A percentile compares a stretch with the other conserved stretches of the same genome.
phyloP scores from a whole-genome alignment of 1,284 basidiomycete genomes.

The Athelia sp. region DNA sequence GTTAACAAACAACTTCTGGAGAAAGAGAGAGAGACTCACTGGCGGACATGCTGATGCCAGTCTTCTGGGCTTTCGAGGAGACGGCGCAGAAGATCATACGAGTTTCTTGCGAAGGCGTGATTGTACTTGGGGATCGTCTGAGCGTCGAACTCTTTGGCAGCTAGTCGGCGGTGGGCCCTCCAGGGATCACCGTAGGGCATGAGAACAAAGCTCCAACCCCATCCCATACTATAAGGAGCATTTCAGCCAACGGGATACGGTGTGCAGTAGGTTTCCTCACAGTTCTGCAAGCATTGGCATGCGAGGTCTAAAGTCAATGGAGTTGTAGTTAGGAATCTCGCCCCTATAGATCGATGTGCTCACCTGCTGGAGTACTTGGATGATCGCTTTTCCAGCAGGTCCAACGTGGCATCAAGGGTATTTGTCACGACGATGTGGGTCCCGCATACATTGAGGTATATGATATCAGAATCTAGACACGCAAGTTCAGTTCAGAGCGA shows the following conservation, averaged over 20 bases:
- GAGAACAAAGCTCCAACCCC: slow-evolving; percentile 46
- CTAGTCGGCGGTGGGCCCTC: slow-evolving; percentile 43
- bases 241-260: not conserved
- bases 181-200: slow-evolving; percentile 49
- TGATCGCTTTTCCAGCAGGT: slow-evolving; percentile 42
- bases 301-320: no score
- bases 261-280: not conserved
- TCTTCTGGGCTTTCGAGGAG: slow-evolving; percentile 26
- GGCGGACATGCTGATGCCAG: slow-evolving; percentile 31
- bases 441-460: slow-evolving; percentile 34
- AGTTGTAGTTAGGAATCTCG: no score
- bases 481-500: not conserved
- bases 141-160: slow-evolving; percentile 40
- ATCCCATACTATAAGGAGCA: slow-evolving; percentile 35
- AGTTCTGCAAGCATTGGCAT: not conserved
- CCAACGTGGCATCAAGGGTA: slow-evolving; percentile 33
- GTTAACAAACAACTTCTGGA: no score
- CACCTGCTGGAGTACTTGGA: slow-evolving; percentile 42
- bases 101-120: slow-evolving; percentile 11
- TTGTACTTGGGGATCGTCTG: slow-evolving; percentile 17
- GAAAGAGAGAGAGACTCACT: slow-evolving; percentile 20
- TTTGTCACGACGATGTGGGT: slow-evolving; percentile 39
- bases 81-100: slow-evolving; percentile 27
- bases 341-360: slow-evolving; percentile 35
- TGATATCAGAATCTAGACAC: slow-evolving; percentile 21